Percentiles rank a stretch among this genome's conserved stretches.
Conservation (phyloP, 192 early-diverging fungal species). For the Linnemannia exigua region DNA sequence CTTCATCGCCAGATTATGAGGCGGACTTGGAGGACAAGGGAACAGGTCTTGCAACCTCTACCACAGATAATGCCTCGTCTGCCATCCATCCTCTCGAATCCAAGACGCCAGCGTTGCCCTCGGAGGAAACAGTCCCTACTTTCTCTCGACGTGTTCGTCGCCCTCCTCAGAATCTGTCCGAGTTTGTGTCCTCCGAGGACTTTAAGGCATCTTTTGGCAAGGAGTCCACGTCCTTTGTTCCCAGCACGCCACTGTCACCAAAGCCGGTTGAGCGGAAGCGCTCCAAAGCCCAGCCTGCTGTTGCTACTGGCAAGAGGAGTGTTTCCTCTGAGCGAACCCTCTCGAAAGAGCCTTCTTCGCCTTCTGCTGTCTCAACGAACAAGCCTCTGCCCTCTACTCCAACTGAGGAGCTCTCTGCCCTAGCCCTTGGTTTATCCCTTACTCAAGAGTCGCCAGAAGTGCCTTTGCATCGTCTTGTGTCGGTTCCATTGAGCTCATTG, state of each 20-base stretch:
- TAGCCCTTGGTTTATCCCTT: neutral
- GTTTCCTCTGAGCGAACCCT: neutral
- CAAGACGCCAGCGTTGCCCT: neutral
- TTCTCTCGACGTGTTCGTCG: conserved; percentile 39
- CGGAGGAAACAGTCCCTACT: neutral
- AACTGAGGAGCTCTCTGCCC: neutral
- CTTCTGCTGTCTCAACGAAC: neutral
- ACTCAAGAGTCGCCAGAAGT: neutral
- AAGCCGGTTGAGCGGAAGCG: neutral
- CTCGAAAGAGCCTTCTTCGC: neutral
- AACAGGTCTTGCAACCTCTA: neutral
- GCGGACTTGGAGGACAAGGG: conserved; percentile 3
- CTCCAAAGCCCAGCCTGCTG: neutral
- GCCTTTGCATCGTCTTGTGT: neutral
- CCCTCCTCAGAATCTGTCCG: conserved; percentile 52
- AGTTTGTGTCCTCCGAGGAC: conserved; percentile 53
- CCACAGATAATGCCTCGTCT: neutral
- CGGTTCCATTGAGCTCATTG: neutral
- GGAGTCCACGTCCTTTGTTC: neutral
- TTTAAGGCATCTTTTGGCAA: conserved; percentile 29
- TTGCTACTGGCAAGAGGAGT: neutral
- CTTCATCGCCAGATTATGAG: conserved; percentile 27
- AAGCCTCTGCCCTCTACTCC: neutral
- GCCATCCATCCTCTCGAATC: neutral
- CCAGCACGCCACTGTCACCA: neutral